Evolutionary conservation across 192 early-diverging fungal genomes (phyloP).

Genomic region (Chytriomyces confervae): DNA sequence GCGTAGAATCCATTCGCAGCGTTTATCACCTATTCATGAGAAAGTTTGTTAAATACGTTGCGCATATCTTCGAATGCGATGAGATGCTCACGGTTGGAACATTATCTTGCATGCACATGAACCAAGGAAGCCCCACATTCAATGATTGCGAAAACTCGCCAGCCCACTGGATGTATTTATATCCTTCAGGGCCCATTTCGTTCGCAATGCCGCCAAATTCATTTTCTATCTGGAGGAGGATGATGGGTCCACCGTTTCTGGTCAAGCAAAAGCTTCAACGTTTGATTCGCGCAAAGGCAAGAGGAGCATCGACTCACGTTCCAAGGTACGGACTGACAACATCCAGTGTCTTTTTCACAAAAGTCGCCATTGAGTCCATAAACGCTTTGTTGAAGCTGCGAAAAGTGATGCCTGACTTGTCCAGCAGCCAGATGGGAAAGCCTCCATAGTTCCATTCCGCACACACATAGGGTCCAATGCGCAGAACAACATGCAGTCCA

Average conservation of each 20-base stretch:
- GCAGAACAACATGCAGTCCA: conserved; percentile 61
- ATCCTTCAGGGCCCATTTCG: conserved; percentile 31
- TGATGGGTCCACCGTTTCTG: conserved; percentile 63
- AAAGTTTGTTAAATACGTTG: not conserved
- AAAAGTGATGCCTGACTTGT: conserved; percentile 53
- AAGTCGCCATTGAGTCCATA: conserved; percentile 47
- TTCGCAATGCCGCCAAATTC: conserved; percentile 57
- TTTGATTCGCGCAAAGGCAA: not conserved
- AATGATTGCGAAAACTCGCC: conserved; percentile 42
- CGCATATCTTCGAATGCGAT: not conserved
- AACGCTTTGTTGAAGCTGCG: conserved; percentile 58
- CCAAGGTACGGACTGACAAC: conserved; percentile 42
- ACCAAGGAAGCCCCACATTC: conserved; percentile 62
- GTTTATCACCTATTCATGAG: conserved; percentile 45
- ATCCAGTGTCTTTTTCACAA: conserved; percentile 52
- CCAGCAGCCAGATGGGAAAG: conserved; percentile 63
- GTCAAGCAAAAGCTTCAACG: not conserved
- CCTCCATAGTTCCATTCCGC: conserved; percentile 69
- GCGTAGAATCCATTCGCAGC: conserved; percentile 63
- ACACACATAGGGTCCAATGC: conserved; percentile 69
- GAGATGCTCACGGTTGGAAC: conserved; percentile 37
- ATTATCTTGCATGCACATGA: conserved; percentile 64
- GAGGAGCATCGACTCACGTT: conserved; percentile 11
- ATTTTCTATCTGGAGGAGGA: conserved; percentile 72
- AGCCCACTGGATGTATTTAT: conserved; percentile 49